Evolutionary conservation across 2,329 filamentous ascomycete species (phyloP), one percentile per base, ranked within the genome.

Genomic region (Colletotrichum viniferum): DNA sequence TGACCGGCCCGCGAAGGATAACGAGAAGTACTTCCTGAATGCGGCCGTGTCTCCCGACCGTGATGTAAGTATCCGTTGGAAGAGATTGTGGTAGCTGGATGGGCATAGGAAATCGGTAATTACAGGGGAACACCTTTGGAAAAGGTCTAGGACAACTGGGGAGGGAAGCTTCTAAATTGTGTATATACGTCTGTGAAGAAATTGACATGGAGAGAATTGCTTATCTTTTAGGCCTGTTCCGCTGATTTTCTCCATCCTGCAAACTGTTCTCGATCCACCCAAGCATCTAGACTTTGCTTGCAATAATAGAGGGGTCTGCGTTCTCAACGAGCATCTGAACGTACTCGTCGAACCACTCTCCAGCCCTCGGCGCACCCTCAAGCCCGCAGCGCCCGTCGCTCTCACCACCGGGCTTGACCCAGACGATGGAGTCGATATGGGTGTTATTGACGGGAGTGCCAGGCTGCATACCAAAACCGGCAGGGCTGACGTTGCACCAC

Each of bases 371-470:
- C 2, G 86, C 86, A 4, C 82, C 82, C 32, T 79, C 78, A 38
- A 83, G 77, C 0, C 85, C 85, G 75, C 85, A 87, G 67, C 81
- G 69, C 6, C 86, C 86, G 70, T 87, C 86, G 62, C 82, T 84
- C 81, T 88, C 86, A 13, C 86, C 86, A 13, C 84, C 85, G 0
- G 85, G 86, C 82, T 88, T 87, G 65, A 85, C 81, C 86, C 86
- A 88, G 16, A 87, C 86, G 60, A 88, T 82, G 71, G 82, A 83
- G 76, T 87, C 86, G 5, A 87, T 79, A 68, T 83, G 74, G 2
- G 79, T 78, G 77, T 84, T 86, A 72, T 84, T 83, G 16, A 81
- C 81, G 2, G 79, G 78, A 9, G 84, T 85, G 21, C 82, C 82
- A 1, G 85, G 85, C 14, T 75, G 73, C 10, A 79, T 80, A 12